Base-by-base conservation (phyloP, 805 yeast genomes). In the Lipomyces mesembrius region DNA sequence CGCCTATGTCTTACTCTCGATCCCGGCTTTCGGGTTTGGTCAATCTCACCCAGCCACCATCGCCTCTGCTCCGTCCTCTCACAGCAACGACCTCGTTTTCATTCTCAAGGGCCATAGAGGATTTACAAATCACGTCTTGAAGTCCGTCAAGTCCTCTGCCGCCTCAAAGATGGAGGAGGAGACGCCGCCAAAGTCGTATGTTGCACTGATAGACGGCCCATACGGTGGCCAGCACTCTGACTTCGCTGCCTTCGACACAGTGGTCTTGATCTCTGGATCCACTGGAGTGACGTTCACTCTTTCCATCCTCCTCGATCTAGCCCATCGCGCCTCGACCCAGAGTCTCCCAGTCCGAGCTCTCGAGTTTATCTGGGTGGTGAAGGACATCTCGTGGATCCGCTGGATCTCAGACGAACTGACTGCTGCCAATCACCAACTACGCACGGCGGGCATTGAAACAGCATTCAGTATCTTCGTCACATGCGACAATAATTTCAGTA, bases 231-330 rank as follows among this genome's bases (percentile, higher is more conserved):
- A 75, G 32, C 76, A 75, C 59, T 83, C 83, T 62, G 81, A 83
- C 3, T 74, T 83, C 34, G 72, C 76, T n/a, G 74, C 79, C 5
- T 83, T 83, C 69, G 85, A 83, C 62, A 68, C 80, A 12, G 75
- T 74, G 11, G 63, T 80, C 1, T 79, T 83, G 54, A 66, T 83
- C 20, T 77, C 77, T 17, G 81, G 81, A 6, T 86, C 85, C 1
- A 77, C 83, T 1, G 86, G 86, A 4, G 80, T 79, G 8, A 78
- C 85, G 0, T 82, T 79, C 70, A 74, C 78, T 2, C 75, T 83
- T 61, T 85, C 85, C 1, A 77, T 81, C 20, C 46, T 53, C 8
- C 56, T 51, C n/a, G 71, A 64, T 51, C 35, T 69, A 17, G 61
- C 61, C 20, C 32, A 39, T 8, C 61, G 61, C 5, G 25, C 61